Evolutionary conservation across 2,329 filamentous ascomycete species (phyloP), one percentile per base, ranked within the genome.

Genomic region (Scopulariopsis brevicaulis): DNA sequence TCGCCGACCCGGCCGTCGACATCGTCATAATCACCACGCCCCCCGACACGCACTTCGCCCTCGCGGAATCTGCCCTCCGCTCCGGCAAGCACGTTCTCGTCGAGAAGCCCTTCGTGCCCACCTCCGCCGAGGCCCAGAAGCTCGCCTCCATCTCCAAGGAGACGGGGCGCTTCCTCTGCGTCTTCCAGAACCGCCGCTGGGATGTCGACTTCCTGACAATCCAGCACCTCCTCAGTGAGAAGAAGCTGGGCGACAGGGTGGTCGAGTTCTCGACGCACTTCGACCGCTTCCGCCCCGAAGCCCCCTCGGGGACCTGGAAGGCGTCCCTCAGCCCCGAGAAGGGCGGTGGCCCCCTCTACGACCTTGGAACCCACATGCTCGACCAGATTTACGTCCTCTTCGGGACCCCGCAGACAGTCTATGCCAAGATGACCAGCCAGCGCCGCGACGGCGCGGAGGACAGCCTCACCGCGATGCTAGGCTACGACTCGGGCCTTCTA

Each of bases 31-130:
- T 94, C 61, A 84, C 84, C 56, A 90, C 86, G 0, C 83, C 86
- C 0, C 89, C 89, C 0, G 78, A 85, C 61, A 85, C 82, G 12
- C 89, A 93, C 73, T 88, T 83, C 66, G 68, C 75, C 18, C 75
- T 91, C 64, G 76, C 83, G 40, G 84, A 83, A 69, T 70, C 80
- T 56, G 84, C 86, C 0, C 76, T 93, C 54, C 77, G 86, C 66
- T 75, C 80, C 11, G 85, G 85, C 64, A 92, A 92, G 74, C 85
- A 93, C 69, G 86, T 92, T 28, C 76, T 93, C 56, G 86, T 87
- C 54, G 89, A 93, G 74, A 93, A 93, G 75, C 89, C 89, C 2
- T 93, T 93, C 68, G 87, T 89, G 14, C 85, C 88, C 22, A 87
- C 84, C 1, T 75, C 80, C 1, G 75, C 80, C 59, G 84, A 92